Conservation (phyloP, 2,329 filamentous ascomycete genomes). For the Xylaria sp. region DNA sequence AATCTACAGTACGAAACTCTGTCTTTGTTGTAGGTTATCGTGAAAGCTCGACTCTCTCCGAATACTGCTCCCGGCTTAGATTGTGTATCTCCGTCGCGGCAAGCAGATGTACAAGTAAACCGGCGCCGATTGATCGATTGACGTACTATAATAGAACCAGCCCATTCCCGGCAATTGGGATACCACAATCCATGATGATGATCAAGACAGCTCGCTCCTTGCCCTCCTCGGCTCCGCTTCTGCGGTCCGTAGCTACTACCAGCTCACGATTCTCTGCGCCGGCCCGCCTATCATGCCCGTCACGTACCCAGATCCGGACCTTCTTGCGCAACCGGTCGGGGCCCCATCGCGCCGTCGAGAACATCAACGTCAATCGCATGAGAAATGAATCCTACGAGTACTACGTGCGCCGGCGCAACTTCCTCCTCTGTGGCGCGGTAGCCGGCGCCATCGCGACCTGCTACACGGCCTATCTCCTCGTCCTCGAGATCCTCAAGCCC, state of each 20-base stretch:
- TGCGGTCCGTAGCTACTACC: conserved; percentile 9
- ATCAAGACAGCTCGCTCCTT: conserved; percentile 9
- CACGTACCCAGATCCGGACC: conserved; percentile 9
- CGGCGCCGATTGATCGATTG: background rate
- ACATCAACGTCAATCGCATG: conserved; percentile 46
- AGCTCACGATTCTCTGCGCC: conserved; percentile 6
- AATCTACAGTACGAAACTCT: background rate
- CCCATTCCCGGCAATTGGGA: background rate
- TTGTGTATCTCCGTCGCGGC: background rate
- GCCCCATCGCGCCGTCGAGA: conserved; percentile 39
- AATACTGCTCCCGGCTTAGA: background rate
- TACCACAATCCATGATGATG: conserved; percentile 2
- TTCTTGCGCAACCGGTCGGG: conserved; percentile 7
- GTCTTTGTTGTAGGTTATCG: background rate
- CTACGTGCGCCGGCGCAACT: conserved; percentile 45
- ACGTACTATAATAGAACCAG: background rate
- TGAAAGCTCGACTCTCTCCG: background rate
- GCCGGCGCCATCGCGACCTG: conserved; percentile 46
- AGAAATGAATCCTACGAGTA: conserved; percentile 44
- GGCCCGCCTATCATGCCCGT: conserved; percentile 5
- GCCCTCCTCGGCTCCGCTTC: conserved; percentile 10
- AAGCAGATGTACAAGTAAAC: background rate
- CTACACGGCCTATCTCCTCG: conserved; percentile 42
- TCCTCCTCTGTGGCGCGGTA: conserved; percentile 46
- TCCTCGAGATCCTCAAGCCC: conserved; percentile 37